These are phyloP conservation scores for Pythium guiyangense DNA, from an alignment of 352 stramenopile genomes.

Conservation along the genomic window DNA sequence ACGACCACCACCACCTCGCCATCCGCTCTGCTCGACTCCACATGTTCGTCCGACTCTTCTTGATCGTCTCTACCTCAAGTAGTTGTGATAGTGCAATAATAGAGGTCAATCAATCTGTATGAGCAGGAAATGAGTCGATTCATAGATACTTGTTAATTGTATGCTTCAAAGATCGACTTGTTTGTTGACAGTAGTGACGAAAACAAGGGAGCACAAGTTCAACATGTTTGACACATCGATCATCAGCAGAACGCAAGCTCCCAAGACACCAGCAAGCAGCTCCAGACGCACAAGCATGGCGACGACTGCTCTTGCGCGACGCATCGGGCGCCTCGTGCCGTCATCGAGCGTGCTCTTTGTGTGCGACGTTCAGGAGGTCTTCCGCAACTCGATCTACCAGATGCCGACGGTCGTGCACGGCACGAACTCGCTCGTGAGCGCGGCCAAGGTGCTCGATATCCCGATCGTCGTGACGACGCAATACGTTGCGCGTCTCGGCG, in stretches of 20 bases:
- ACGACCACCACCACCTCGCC: too few relatives aligned
- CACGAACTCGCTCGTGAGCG: conserved; percentile 66
- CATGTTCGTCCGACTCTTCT: too few relatives aligned
- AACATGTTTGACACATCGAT: conserved; percentile 1
- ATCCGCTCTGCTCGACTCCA: too few relatives aligned
- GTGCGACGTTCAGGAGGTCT: conserved; percentile 97
- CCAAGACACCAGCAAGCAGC: not conserved
- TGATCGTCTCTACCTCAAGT: too few relatives aligned
- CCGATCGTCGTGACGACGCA: conserved; percentile 95
- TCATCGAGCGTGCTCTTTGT: conserved; percentile 89
- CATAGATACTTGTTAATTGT: too few relatives aligned
- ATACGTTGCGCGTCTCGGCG: conserved; percentile 93
- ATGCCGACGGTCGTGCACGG: conserved; percentile 89
- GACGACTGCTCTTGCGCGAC: not conserved
- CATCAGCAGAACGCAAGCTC: not conserved
- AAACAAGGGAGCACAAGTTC: conserved; percentile 5
- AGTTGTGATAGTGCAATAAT: too few relatives aligned
- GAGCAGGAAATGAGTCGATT: too few relatives aligned
- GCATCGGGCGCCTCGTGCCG: conserved; percentile 50
- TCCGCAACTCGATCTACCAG: conserved; percentile 92
- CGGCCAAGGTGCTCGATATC: conserved; percentile 85
- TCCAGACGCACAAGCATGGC: not conserved
- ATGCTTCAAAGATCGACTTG: too few relatives aligned
- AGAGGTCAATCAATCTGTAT: too few relatives aligned
- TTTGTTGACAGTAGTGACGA: not conserved